A percentile compares a stretch with the other conserved stretches of the same genome.
Conservation (phyloP, 2,329 filamentous ascomycete genomes). For the Aspergillus transmontanensis region DNA sequence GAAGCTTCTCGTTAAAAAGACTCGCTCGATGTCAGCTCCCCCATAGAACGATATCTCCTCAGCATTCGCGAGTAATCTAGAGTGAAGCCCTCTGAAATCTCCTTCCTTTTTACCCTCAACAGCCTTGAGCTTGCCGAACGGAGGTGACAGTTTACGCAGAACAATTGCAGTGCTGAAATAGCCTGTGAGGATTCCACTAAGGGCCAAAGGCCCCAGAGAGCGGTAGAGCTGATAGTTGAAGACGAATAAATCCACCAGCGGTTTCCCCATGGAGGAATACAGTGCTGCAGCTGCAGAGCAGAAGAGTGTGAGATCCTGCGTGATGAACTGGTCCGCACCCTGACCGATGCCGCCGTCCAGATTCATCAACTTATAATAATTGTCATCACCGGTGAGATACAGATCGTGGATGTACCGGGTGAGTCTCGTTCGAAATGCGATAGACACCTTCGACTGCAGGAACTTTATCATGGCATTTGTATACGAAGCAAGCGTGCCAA, state of each 20-base stretch:
- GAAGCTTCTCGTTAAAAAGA: constrained; percentile 89
- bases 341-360: constrained; percentile 90
- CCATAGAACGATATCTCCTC: constrained; percentile 98
- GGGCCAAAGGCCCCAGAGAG: constrained; percentile 82
- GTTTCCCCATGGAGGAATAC: constrained; percentile 97
- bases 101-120: constrained; percentile 94
- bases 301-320: constrained; percentile 93
- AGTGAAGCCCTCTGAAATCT: constrained; percentile 88
- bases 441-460: constrained; percentile 95
- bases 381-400: constrained; percentile 91
- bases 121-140: constrained; percentile 95
- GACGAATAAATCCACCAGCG: constrained; percentile 92
- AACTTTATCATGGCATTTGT: constrained; percentile 99
- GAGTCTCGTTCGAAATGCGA: constrained; percentile 91
- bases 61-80: constrained; percentile 90
- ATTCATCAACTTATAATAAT: constrained; percentile 94
- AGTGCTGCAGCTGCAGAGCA: constrained; percentile 88
- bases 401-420: constrained; percentile 97
- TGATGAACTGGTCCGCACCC: constrained; percentile 94
- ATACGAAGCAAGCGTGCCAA: constrained; percentile 91
- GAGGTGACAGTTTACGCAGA: constrained; percentile 83
- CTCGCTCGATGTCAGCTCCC: constrained; percentile 91
- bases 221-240: constrained; percentile 98
- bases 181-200: constrained; percentile 84
- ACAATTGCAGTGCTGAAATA: constrained; percentile 94